A percentile compares a stretch with the other conserved stretches of the same genome.
phyloP scores from a whole-genome alignment of 805 yeast genomes.

The Starmerella vitae region DNA sequence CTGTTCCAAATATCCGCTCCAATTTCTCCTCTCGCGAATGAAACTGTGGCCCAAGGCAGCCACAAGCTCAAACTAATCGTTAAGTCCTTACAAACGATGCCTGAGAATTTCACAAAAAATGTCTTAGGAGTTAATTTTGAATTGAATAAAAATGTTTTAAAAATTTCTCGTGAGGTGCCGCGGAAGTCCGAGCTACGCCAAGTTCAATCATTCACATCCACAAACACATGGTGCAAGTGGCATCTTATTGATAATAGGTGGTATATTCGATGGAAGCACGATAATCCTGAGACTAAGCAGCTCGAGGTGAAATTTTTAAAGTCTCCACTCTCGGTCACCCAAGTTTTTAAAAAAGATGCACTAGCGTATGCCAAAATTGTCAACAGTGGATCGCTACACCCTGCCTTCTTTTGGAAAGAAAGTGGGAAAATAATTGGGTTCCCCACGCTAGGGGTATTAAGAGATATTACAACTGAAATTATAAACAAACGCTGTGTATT shows the following conservation, averaged over 20 bases:
- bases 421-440: conserved; percentile 20
- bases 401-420: no score
- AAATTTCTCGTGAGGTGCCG: conserved; percentile 6
- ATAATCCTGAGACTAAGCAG: no score
- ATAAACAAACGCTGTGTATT: no score
- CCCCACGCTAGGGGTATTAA: conserved; percentile 16
- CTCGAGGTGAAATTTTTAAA: no score
- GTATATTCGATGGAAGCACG: conserved; percentile 18
- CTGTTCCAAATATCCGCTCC: conserved; percentile 12
- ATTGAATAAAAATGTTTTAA: neutral
- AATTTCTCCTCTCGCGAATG: conserved; percentile 12
- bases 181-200: conserved; percentile 1
- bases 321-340: neutral
- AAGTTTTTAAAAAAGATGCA: no score
- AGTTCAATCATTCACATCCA: conserved; percentile 5
- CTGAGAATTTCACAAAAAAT: neutral
- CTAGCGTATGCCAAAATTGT: no score
- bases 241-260: conserved; percentile 17
- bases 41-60: conserved; percentile 9
- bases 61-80: neutral
- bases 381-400: no score
- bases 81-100: no score
- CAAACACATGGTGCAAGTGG: conserved; percentile 17
- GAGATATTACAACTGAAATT: no score
- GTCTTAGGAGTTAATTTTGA: conserved; percentile 7